These are phyloP conservation scores for Candida arabinofermentans DNA, from an alignment of 805 yeast genomes.

Conservation along the genomic window DNA sequence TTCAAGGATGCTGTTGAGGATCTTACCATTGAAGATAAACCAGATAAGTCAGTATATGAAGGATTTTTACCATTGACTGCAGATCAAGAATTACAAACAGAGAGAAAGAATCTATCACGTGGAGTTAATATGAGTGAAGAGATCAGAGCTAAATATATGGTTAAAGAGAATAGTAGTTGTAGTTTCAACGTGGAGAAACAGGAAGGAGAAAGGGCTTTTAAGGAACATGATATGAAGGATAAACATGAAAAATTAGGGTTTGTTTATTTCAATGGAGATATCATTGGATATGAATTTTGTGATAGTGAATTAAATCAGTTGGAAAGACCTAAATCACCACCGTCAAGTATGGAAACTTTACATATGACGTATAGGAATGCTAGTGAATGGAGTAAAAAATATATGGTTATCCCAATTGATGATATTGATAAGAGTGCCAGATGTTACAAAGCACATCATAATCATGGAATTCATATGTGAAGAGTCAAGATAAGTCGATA, in stretches of 20 bases:
- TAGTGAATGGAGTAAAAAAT: too few species aligned
- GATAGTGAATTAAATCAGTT: constrained; percentile 6
- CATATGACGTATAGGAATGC: too few species aligned
- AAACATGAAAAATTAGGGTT: constrained; percentile 5
- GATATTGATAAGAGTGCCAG: too few species aligned
- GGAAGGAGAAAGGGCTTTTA: neutral
- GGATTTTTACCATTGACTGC: neutral
- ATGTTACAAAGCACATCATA: too few species aligned
- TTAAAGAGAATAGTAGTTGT: neutral
- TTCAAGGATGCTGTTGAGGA: neutral
- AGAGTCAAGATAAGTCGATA: too few species aligned
- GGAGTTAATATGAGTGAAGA: neutral
- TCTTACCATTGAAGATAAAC: neutral
- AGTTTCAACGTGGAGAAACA: neutral
- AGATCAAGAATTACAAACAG: neutral
- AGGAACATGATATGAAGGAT: neutral
- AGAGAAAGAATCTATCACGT: neutral
- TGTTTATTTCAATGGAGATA: constrained; percentile 15
- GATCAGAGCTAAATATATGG: neutral
- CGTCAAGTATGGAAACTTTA: too few species aligned
- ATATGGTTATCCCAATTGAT: too few species aligned
- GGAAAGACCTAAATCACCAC: too few species aligned
- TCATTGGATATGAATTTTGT: constrained; percentile 10
- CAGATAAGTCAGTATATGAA: neutral
- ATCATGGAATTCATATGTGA: too few species aligned